Evolutionary conservation across 805 yeast species (phyloP).

Genomic region (Lachancea sp.): DNA sequence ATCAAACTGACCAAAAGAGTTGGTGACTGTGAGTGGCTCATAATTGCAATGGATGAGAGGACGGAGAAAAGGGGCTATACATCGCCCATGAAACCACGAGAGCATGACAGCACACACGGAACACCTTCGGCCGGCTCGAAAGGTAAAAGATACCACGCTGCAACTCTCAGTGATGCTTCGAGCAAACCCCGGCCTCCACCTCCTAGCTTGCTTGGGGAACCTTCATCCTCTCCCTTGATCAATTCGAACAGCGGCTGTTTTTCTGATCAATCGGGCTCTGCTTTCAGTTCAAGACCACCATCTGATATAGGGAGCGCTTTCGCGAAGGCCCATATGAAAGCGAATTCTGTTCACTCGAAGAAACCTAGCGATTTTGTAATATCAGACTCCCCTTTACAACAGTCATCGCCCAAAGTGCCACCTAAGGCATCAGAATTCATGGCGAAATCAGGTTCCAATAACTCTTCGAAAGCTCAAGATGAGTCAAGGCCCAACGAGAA

Average conservation of each 20-base stretch:
- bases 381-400: slow-evolving; percentile 1
- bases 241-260: slow-evolving; percentile 4
- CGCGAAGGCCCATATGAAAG: not conserved
- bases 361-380: not conserved
- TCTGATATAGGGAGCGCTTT: not conserved
- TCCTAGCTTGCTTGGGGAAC: slow-evolving; percentile 10
- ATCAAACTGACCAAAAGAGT: slow-evolving; percentile 33
- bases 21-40: slow-evolving; percentile 38
- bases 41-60: slow-evolving; percentile 31
- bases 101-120: not conserved
- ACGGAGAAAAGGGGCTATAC: slow-evolving; percentile 16
- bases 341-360: not conserved
- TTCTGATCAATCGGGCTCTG: slow-evolving; percentile 3
- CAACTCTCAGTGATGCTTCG: slow-evolving; percentile 2
- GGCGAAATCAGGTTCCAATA: too few species aligned
- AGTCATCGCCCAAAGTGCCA: not conserved
- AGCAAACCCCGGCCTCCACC: slow-evolving; percentile 11
- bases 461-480: too few species aligned
- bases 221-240: slow-evolving; percentile 10
- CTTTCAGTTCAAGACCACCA: slow-evolving; percentile 1
- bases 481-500: too few species aligned
- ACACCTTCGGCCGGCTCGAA: slow-evolving; percentile 1
- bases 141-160: not conserved
- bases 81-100: slow-evolving; percentile 5
- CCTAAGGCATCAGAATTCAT: too few species aligned